Conservation (phyloP, 2,329 filamentous ascomycete genomes). For the Monosporascus ibericus region DNA sequence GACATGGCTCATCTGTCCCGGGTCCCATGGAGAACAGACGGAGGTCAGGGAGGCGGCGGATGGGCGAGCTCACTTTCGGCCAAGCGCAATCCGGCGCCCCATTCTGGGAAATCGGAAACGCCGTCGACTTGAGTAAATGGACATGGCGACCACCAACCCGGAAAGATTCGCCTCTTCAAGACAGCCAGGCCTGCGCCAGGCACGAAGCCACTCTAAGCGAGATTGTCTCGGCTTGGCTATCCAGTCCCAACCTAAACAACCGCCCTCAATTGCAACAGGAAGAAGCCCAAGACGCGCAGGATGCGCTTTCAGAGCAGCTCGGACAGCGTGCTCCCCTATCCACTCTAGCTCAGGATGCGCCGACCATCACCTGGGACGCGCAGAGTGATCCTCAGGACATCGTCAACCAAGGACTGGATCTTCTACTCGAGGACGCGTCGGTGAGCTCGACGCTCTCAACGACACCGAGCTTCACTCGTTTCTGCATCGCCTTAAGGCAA, state of each 20-base stretch:
- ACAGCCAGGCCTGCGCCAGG: neutral
- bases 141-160: slow-evolving; percentile 45
- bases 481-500: slow-evolving; percentile 17
- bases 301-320: neutral
- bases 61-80: slow-evolving; percentile 42
- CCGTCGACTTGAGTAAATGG: slow-evolving; percentile 41
- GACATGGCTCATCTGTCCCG: slow-evolving; percentile 34
- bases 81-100: slow-evolving; percentile 26
- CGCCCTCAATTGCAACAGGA: neutral
- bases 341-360: neutral
- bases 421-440: slow-evolving; percentile 9
- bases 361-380: slow-evolving; percentile 5
- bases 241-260: neutral
- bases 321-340: too few species aligned
- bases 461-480: slow-evolving; percentile 10
- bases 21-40: slow-evolving; percentile 51
- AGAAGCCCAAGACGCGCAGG: neutral
- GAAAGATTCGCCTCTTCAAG: slow-evolving; percentile 16
- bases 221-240: slow-evolving; percentile 4
- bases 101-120: slow-evolving; percentile 41
- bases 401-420: slow-evolving; percentile 7
- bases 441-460: neutral
- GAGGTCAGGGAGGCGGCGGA: slow-evolving; percentile 45
- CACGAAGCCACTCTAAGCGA: neutral
- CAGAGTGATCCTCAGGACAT: slow-evolving; percentile 8